phyloP scores from a whole-genome alignment of 345 rosid species.

The Hirschfeldia incana region DNA sequence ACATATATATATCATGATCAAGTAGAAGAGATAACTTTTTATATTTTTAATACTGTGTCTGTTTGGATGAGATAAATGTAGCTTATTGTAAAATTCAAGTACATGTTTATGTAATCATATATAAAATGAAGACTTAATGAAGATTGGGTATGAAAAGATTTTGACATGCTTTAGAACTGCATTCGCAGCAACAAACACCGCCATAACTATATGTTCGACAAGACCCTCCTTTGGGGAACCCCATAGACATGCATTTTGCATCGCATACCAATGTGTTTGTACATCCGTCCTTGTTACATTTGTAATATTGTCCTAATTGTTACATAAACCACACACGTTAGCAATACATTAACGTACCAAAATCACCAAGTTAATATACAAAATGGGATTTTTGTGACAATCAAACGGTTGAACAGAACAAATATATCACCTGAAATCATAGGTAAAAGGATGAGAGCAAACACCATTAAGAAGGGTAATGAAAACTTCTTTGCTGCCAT shows the following conservation, averaged over 20 bases:
- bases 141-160: not conserved
- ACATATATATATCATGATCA: not conserved
- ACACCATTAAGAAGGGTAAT: constrained; percentile 5
- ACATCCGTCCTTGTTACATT: constrained; percentile 12
- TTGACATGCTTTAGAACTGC: constrained; percentile 3
- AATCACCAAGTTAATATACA: not conserved
- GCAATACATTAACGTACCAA: not conserved
- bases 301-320: constrained; percentile 16
- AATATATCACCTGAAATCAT: constrained; percentile 3
- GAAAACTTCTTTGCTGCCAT: constrained; percentile 10
- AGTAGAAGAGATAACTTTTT: not conserved
- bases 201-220: constrained; percentile 18
- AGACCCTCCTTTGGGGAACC: constrained; percentile 17
- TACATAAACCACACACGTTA: not conserved
- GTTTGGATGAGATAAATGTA: not conserved
- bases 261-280: not conserved
- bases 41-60: not conserved
- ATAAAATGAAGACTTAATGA: not conserved
- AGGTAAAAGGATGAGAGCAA: not conserved
- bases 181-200: constrained; percentile 19
- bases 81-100: not conserved
- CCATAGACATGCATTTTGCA: constrained; percentile 6
- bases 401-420: not conserved
- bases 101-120: not conserved
- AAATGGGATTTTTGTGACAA: not conserved